These are phyloP conservation scores for Epichloe festucae DNA, from an alignment of 2,329 filamentous ascomycete species.

Conservation along the genomic window DNA sequence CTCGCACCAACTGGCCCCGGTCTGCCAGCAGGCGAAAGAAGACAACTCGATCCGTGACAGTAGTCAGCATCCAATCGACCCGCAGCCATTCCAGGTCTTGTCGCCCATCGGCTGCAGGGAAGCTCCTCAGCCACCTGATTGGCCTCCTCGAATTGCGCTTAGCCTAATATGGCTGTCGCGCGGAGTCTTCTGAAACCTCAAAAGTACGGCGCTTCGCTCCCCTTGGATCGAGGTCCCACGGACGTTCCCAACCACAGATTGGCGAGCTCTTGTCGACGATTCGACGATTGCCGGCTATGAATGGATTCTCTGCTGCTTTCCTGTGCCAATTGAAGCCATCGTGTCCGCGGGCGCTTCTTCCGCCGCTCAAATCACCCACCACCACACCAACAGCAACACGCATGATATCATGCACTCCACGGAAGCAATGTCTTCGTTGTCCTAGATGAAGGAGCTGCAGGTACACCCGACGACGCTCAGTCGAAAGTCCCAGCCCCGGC, in stretches of 20 bases:
- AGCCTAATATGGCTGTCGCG: slow-evolving; percentile 18
- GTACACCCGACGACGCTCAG: too few species aligned
- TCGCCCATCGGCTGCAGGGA: slow-evolving; percentile 15
- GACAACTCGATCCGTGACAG: not conserved
- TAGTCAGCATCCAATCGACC: slow-evolving; percentile 10
- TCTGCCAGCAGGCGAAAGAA: not conserved
- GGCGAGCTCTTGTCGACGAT: slow-evolving; percentile 1
- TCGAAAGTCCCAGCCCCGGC: too few species aligned
- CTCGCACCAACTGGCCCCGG: not conserved
- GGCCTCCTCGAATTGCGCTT: slow-evolving; percentile 17
- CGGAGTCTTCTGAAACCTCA: slow-evolving; percentile 13
- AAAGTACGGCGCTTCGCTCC: not conserved
- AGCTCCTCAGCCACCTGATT: slow-evolving; percentile 21
- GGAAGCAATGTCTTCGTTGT: too few species aligned
- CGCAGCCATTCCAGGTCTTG: not conserved
- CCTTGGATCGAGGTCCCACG: not conserved
- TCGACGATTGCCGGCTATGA: not conserved
- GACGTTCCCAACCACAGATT: not conserved
- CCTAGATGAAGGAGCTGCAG: too few species aligned
- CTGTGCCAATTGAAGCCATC: too few species aligned
- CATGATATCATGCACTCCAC: too few species aligned
- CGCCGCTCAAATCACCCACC: too few species aligned
- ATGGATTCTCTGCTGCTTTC: not conserved
- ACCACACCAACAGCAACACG: too few species aligned
- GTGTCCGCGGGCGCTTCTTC: too few species aligned